A percentile compares a stretch with the other conserved stretches of the same genome.
phyloP scores from a whole-genome alignment of 164 flowering plant genomes.

The Sedum album region DNA sequence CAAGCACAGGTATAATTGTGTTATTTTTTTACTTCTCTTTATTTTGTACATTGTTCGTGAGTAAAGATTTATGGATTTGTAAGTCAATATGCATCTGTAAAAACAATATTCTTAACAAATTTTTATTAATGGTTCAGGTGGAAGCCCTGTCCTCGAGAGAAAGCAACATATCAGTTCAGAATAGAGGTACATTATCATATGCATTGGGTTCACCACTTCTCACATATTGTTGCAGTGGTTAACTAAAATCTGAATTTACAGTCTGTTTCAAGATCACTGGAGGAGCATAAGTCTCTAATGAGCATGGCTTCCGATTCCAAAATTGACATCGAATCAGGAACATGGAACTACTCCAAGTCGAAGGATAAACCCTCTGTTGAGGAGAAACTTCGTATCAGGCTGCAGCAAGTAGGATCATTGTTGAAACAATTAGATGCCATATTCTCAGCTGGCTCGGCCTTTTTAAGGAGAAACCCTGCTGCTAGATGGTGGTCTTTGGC shows the following conservation, averaged over 20 bases:
- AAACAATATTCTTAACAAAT: no score
- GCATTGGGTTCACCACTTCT: background rate
- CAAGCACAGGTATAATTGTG: conserved; percentile 66
- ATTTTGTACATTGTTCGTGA: background rate
- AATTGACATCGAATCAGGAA: conserved; percentile 63
- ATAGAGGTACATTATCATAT: conserved; percentile 56
- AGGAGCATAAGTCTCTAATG: conserved; percentile 40
- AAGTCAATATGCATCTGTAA: background rate
- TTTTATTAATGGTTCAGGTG: conserved; percentile 44
- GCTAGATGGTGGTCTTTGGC: conserved; percentile 55
- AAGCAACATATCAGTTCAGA: conserved; percentile 63
- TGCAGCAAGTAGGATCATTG: conserved; percentile 51
- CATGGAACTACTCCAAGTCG: conserved; percentile 31
- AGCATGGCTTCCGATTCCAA: conserved; percentile 18
- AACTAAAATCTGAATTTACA: conserved; percentile 18
- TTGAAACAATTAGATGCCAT: conserved; percentile 64
- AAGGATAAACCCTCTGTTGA: conserved; percentile 41
- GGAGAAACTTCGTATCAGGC: conserved; percentile 48
- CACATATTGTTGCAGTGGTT: background rate
- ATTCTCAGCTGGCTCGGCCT: conserved; percentile 57
- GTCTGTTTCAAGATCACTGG: conserved; percentile 66
- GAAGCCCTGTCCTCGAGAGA: conserved; percentile 90
- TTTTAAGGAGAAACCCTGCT: conserved; percentile 53
- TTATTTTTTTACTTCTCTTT: background rate
- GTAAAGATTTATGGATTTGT: background rate